Base-by-base conservation (phyloP, 495 filamentous ascomycete genomes). In the Thozetella sp. region DNA sequence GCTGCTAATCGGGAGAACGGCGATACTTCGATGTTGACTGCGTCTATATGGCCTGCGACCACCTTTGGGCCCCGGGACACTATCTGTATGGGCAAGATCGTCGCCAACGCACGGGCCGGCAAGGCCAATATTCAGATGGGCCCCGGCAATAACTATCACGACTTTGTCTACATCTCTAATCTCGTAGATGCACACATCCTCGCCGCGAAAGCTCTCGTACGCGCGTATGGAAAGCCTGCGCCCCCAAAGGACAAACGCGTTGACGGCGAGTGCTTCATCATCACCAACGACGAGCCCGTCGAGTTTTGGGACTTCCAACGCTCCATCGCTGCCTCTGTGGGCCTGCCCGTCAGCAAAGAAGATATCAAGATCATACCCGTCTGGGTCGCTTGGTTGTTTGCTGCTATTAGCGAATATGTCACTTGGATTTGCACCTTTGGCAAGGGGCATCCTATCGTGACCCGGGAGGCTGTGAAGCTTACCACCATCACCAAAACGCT, bases 261-360 rank as follows among this genome's bases (percentile, higher is more conserved):
- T 22, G 83, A 86, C 0, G 87, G 87, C 0, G 77, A 88, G 59
- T 82, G 78, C 17, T 85, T 89, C 63, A 88, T 86, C 68, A 83
- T 89, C 27, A 82, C 84, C 51, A 89, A 89, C 59, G 82, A 87
- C 53, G 80, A 89, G 63, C 84, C 82, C 19, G 79, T 87, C 25
- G 67, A 83, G 22, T 86, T 88, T 63, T 78, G 87, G 26, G 80
- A 85, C 66, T 85, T 88, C 57, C 83, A 85, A 54, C 69, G 87
- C 3, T 76, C 74, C 13, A 73, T 89, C 23, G 88, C 61, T 20
- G 57, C 48, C 11, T 54, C 34, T 3, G 51, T 63, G 22, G 61
- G 61, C 10, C 40, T 60, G 25, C 56, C 61, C 2, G 57, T 60
- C 23, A 48, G 53, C n/a, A 53, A 60, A 15, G 57, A 63, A 26